Conservation (phyloP, 805 yeast species). For the Candida corydali region DNA sequence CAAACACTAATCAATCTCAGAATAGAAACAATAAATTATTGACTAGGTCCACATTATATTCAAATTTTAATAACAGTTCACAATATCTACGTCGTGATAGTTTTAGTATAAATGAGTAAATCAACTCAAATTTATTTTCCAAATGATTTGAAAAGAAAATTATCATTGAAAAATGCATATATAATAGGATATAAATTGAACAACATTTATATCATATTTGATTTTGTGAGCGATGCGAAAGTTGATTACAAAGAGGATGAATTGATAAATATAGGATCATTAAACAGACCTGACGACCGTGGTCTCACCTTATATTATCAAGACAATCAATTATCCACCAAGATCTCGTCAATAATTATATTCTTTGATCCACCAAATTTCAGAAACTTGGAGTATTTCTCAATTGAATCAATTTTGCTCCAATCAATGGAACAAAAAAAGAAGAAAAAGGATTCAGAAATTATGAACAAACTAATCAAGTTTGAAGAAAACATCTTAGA, state of each 20-base stretch:
- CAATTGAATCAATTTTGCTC: slow-evolving; percentile 67
- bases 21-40: not conserved
- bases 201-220: slow-evolving; percentile 20
- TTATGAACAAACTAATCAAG: slow-evolving; percentile 21
- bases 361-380: slow-evolving; percentile 72
- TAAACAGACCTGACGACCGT: slow-evolving; percentile 9
- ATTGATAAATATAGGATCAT: slow-evolving; percentile 15
- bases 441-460: slow-evolving; percentile 8
- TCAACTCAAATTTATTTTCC: slow-evolving; percentile 28
- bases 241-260: slow-evolving; percentile 8
- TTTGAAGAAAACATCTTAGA: slow-evolving; percentile 2
- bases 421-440: slow-evolving; percentile 35
- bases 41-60: slow-evolving; percentile 3
- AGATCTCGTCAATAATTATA: slow-evolving; percentile 13
- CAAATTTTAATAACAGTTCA: slow-evolving; percentile 36
- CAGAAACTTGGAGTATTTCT: slow-evolving; percentile 68
- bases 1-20: not conserved
- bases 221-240: slow-evolving; percentile 5
- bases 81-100: slow-evolving; percentile 41
- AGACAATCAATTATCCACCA: slow-evolving; percentile 16
- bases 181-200: slow-evolving; percentile 24
- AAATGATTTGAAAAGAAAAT: slow-evolving; percentile 19
- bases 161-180: slow-evolving; percentile 5
- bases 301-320: slow-evolving; percentile 9
- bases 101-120: slow-evolving; percentile 22